phyloP scores from a whole-genome alignment of 306 rosid genomes.

The Pyrus communis region DNA sequence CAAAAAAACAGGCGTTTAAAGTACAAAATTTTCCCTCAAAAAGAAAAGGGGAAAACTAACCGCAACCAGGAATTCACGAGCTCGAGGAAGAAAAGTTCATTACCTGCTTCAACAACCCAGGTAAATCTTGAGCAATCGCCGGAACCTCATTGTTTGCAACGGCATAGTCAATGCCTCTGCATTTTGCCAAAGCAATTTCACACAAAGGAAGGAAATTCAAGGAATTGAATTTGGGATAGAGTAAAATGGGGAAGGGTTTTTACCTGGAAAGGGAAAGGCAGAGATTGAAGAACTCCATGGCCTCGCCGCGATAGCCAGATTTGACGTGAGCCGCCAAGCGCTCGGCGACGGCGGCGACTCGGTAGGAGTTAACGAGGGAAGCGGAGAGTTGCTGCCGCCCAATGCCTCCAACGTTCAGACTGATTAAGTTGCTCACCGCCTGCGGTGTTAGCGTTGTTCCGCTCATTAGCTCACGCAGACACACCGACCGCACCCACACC shows the following conservation, averaged over 20 bases:
- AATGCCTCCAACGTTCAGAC: not conserved
- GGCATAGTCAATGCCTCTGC: slow-evolving; percentile 77
- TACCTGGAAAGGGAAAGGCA: slow-evolving; percentile 64
- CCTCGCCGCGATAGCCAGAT: slow-evolving; percentile 17
- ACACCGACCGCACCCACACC: not conserved
- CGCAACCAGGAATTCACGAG: not conserved
- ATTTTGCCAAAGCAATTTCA: slow-evolving; percentile 14
- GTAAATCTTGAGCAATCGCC: slow-evolving; percentile 26
- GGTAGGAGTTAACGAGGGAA: slow-evolving; percentile 27
- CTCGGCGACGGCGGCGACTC: slow-evolving; percentile 27
- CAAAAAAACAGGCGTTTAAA: not conserved
- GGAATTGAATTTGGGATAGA: not conserved
- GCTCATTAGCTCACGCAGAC: slow-evolving; percentile 2
- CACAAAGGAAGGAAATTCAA: not conserved
- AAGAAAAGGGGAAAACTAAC: not conserved
- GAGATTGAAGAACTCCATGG: slow-evolving; percentile 31
- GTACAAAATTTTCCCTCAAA: not conserved
- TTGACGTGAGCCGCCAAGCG: slow-evolving; percentile 25
- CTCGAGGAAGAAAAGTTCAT: not conserved
- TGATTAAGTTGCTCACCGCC: not conserved
- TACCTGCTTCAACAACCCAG: slow-evolving; percentile 62
- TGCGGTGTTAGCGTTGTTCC: slow-evolving; percentile 8
- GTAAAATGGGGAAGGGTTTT: not conserved
- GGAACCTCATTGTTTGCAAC: slow-evolving; percentile 53
- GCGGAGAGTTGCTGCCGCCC: not conserved